A percentile compares a stretch with the other conserved stretches of the same genome.
These are phyloP conservation scores for Chlorella sp. DNA, from an alignment of 139 green algal species.

Conservation along the genomic window DNA sequence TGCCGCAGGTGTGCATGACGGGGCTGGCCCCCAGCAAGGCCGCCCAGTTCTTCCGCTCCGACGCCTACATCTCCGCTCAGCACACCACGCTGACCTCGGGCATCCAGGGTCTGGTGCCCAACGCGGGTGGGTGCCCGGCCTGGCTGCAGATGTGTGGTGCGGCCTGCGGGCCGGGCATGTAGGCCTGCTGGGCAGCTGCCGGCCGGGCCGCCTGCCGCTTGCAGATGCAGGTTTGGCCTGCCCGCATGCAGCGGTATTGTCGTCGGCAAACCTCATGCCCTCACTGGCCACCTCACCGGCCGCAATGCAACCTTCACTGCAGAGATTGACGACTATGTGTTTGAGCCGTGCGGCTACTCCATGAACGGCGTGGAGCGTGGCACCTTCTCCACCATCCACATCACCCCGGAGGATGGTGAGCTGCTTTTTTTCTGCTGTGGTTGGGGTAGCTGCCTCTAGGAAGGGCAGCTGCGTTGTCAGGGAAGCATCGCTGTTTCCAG, in stretches of 20 bases:
- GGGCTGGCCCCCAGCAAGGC: conserved; percentile 67
- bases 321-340: conserved; percentile 97
- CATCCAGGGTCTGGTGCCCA: conserved; percentile 82
- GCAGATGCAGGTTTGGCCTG: no score
- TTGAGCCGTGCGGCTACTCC: conserved; percentile 99
- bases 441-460: no score
- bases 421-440: not conserved
- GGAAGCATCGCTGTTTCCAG: no score
- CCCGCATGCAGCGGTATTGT: no score
- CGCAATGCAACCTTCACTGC: no score
- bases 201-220: no score
- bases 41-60: conserved; percentile 82
- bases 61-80: conserved; percentile 69
- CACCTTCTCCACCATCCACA: conserved; percentile 95
- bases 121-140: conserved; percentile 39
- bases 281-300: no score
- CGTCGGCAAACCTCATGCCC: no score
- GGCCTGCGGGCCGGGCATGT: no score
- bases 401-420: conserved; percentile 89
- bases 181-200: no score
- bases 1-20: not conserved
- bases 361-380: conserved; percentile 88
- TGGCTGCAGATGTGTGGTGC: no score
- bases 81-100: conserved; percentile 65
- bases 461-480: no score